Evolutionary conservation across 345 rosid genomes (phyloP), one percentile per base, ranked within the genome.

Genomic region (Brassica nigra): DNA sequence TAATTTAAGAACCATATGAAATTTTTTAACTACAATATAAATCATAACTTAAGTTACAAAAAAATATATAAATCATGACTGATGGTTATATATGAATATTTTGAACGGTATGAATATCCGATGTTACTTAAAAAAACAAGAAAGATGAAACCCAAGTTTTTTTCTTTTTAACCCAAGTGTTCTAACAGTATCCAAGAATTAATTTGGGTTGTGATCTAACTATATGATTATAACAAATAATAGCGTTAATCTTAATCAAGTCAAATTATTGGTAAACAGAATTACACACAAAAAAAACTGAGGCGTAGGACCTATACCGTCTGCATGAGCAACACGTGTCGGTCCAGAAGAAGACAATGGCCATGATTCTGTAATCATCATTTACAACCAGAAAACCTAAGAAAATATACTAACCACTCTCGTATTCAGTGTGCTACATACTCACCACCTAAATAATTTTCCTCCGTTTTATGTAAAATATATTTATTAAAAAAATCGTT

Each of bases 371-470:
- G 80, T 44, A 70, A 76, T 65, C 58, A 76, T 68, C 64, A 52
- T 88, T 84, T 87, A 80, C 84, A 42, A 76, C 73, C 68, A 81
- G 84, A 68, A 86, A 76, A 90, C 89, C 92, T 88, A 87, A 73
- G 76, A 49, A 62, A 3, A 68, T 29, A 62, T 79, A 76, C 80
- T 82, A 88, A 70, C 89, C 90, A 89, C 85, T 76, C 79, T 62
- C 58, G 8, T 29, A 73, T 74, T 74, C 80, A 71, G 57, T 74
- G 87, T 80, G 73, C 76, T 71, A 61, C 27, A 58, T 67, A 69
- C n/a, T n/a, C n/a, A n/a, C 70, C 70, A 62, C 59, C 39, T 66
- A 34, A 10, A 58, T 49, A n/a, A 14, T 16, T 6, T 16, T 54
- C 37, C 7, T 34, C 8, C 37, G 8, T 34, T 34, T 34, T 34